A percentile compares a stretch with the other conserved stretches of the same genome.
Conservation (phyloP, 352 stramenopile genomes). For the Pythium sp. region DNA sequence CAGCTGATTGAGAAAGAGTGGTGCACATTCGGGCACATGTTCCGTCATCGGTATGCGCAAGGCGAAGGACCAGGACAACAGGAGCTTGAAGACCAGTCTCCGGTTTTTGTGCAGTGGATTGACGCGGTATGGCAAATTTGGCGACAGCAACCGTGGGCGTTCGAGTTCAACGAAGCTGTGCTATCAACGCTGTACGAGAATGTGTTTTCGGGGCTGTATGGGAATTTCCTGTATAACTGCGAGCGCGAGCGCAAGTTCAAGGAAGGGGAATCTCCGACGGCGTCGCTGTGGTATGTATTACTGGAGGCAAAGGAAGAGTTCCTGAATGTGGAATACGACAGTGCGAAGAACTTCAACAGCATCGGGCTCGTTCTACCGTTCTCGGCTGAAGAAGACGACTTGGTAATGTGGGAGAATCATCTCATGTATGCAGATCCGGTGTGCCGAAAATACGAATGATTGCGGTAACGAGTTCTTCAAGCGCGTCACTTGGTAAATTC, state of each 20-base stretch:
- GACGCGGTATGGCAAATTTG: constrained; percentile 98
- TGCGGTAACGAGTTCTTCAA: constrained; percentile 5
- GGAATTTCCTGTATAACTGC: constrained; percentile 97
- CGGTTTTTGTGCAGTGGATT: constrained; percentile 99
- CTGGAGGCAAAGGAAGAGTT: constrained; percentile 64
- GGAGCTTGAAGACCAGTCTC: constrained; percentile 96
- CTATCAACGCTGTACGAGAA: constrained; percentile 94
- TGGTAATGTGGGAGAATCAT: constrained; percentile 83
- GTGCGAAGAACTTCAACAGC: constrained; percentile 84
- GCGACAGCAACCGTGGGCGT: constrained; percentile 94
- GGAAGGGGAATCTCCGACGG: constrained; percentile 56
- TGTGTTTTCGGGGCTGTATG: constrained; percentile 96
- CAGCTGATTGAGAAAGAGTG: constrained; percentile 99
- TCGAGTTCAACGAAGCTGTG: constrained; percentile 97
- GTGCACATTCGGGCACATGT: constrained; percentile 98
- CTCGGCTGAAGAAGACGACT: constrained; percentile 78
- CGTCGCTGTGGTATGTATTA: constrained; percentile 70
- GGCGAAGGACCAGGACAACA: constrained; percentile 91
- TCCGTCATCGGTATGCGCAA: constrained; percentile 95
- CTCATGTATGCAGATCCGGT: constrained; percentile 81
- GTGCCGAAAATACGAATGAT: constrained; percentile 79
- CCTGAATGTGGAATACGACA: constrained; percentile 82
- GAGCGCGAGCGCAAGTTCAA: constrained; percentile 79
- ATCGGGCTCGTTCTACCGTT: constrained; percentile 77
- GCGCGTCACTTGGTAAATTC: background rate